phyloP scores from a whole-genome alignment of 2,329 filamentous ascomycete genomes.

The Chaetomiaceae sp. region DNA sequence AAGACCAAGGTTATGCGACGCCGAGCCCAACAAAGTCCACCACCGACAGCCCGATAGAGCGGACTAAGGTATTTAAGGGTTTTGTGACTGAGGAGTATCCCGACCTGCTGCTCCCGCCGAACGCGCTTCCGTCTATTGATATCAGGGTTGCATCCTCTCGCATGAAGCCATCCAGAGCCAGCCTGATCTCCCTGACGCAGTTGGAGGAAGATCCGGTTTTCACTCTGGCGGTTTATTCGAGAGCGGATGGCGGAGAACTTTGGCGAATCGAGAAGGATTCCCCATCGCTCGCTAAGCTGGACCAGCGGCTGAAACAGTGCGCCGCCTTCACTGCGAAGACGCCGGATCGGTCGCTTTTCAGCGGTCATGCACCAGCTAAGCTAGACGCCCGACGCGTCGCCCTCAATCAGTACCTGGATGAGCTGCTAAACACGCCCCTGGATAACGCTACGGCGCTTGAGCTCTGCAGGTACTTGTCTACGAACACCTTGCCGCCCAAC shows the following conservation, averaged over 20 bases:
- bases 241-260: conserved; percentile 70
- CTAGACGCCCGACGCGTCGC: conserved; percentile 80
- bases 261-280: conserved; percentile 96
- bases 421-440: conserved; percentile 76
- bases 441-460: conserved; percentile 72
- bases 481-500: conserved; percentile 58
- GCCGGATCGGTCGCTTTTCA: conserved; percentile 83
- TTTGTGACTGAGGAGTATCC: conserved; percentile 83
- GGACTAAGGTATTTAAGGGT: conserved; percentile 64
- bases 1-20: conserved; percentile 24
- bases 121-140: conserved; percentile 79
- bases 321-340: conserved; percentile 68
- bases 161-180: conserved; percentile 87
- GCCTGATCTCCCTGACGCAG: conserved; percentile 72
- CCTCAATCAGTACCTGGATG: conserved; percentile 80
- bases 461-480: conserved; percentile 83
- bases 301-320: conserved; percentile 73
- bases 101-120: conserved; percentile 78
- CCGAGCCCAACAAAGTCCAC: conserved; percentile 32
- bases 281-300: conserved; percentile 72
- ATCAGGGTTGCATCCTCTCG: conserved; percentile 89
- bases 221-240: conserved; percentile 78
- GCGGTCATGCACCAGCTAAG: conserved; percentile 87
- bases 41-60: conserved; percentile 39
- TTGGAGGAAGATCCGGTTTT: conserved; percentile 92